These are phyloP conservation scores for Mytilinidion resinicola DNA, from an alignment of 495 filamentous ascomycete genomes.

Conservation along the genomic window DNA sequence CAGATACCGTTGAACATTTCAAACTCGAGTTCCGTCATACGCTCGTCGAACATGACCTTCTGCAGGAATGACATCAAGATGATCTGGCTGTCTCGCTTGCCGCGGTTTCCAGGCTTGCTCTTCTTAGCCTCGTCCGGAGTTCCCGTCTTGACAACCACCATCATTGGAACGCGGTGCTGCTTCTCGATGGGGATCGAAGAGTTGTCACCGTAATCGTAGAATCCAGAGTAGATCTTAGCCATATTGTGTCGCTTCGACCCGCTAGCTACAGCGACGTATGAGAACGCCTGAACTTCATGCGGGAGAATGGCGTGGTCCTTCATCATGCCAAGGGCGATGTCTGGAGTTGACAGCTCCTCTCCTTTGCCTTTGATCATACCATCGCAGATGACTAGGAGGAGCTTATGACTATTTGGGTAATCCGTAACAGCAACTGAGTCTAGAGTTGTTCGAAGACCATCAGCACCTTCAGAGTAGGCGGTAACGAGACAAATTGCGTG, in stretches of 20 bases:
- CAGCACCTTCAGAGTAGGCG: slow-evolving; percentile 93
- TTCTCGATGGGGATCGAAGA: slow-evolving; percentile 75
- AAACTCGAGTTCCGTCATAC: slow-evolving; percentile 99
- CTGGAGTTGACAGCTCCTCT: slow-evolving; percentile 79
- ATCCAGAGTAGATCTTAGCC: slow-evolving; percentile 96
- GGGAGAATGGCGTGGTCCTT: slow-evolving; percentile 75
- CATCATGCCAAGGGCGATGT: slow-evolving; percentile 89
- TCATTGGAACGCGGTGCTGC: slow-evolving; percentile 98
- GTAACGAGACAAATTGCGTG: slow-evolving; percentile 93
- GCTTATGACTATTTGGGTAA: slow-evolving; percentile 98
- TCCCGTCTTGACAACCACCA: slow-evolving; percentile 92
- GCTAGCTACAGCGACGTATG: slow-evolving; percentile 93
- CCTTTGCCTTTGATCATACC: slow-evolving; percentile 97
- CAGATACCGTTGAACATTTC: slow-evolving; percentile 99
- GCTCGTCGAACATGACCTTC: slow-evolving; percentile 99
- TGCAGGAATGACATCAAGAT: slow-evolving; percentile 99
- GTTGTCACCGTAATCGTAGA: slow-evolving; percentile 89
- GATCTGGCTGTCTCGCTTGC: slow-evolving; percentile 98
- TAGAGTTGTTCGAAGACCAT: slow-evolving; percentile 85
- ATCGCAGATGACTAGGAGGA: slow-evolving; percentile 92
- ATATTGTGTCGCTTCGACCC: slow-evolving; percentile 98
- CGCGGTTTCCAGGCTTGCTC: slow-evolving; percentile 89
- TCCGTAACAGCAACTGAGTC: slow-evolving; percentile 97
- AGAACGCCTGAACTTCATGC: slow-evolving; percentile 78
- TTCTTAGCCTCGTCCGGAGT: slow-evolving; percentile 77